Evolutionary conservation across 1,284 basidiomycete genomes (phyloP), one percentile per base, ranked within the genome.

Genomic region (Mycena sp.): DNA sequence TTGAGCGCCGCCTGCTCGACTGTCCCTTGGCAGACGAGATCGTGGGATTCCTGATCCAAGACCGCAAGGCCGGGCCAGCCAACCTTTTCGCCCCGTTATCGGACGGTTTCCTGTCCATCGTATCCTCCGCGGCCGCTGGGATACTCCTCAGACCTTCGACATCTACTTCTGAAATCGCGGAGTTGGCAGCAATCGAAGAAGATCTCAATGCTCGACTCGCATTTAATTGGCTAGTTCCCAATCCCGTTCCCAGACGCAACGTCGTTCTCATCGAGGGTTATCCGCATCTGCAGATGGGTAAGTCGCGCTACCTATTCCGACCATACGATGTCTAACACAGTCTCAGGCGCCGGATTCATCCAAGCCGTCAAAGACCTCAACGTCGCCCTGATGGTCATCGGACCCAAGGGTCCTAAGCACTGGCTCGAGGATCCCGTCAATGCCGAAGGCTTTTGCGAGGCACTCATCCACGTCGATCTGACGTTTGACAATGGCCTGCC

Each of bases 391-490:
- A 41, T 62, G 9, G 61, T 57, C 1, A 30, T 62, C 19, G 61
- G 61, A 6, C 60, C 60, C 12, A 23, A 57, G 16, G 61, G 54
- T 4, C 61, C 61, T 7, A 57, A 52, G 12, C 61, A 62, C 29
- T 62, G 61, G 61, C 45, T 62, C 2, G 46, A 62, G 6, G 9
- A 62, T 46, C 41, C 61, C 7, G 41, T 35, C 2, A 62, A 62
- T n/a, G 48, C 61, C 1, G 45, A 53, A 16, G 61, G 61, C 1
- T 62, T 62, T 45, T 62, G 61, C 35, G 54, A 62, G 7, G 54
- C 61, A 1, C 50, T 62, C 48, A 57, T 62, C 41, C 41, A 53
- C 17, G 50, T 62, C 19, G 61, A 62, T 32, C 50, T 62, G 53
- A 52, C 53, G 32, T 38, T 52, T 46, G 61, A 62, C 43, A 48